phyloP scores from a whole-genome alignment of 148 eudicot genomes.

The Rheum nobile region DNA sequence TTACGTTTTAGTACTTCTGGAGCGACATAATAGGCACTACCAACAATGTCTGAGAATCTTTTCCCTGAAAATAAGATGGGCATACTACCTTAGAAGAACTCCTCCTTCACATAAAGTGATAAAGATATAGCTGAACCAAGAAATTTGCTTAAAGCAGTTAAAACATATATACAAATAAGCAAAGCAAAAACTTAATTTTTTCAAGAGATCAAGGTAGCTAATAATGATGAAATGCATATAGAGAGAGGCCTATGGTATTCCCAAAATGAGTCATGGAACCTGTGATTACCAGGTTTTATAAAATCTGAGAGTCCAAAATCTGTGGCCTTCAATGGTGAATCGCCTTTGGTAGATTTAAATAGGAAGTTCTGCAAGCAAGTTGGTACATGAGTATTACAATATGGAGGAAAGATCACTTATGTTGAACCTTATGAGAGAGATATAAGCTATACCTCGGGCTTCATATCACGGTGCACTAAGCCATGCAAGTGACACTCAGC shows the following conservation, averaged over 20 bases:
- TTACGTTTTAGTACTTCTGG: conserved; percentile 92
- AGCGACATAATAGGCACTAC: conserved; percentile 98
- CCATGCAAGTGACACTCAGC: conserved; percentile 99
- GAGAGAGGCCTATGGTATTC: background rate
- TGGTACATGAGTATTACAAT: background rate
- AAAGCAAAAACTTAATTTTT: background rate
- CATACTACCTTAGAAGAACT: conserved; percentile 3
- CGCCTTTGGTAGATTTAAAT: conserved; percentile 68
- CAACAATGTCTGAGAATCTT: conserved; percentile 82
- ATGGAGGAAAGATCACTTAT: background rate
- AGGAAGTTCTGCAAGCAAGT: conserved; percentile 61
- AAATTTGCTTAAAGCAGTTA: background rate
- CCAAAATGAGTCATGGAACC: conserved; percentile 14
- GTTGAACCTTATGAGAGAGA: background rate
- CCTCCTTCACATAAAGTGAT: background rate
- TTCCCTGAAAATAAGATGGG: conserved; percentile 41
- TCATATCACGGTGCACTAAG: conserved; percentile 97
- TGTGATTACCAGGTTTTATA: conserved; percentile 71
- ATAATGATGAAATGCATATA: background rate
- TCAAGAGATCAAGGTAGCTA: background rate
- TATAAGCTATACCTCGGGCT: conserved; percentile 63
- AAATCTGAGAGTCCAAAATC: conserved; percentile 99
- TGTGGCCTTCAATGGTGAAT: conserved; percentile 83
- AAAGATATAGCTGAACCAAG: background rate
- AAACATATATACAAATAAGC: background rate